Evolutionary conservation across 2,329 filamentous ascomycete genomes (phyloP).

Genomic region (Akanthomyces dipterigenus): DNA sequence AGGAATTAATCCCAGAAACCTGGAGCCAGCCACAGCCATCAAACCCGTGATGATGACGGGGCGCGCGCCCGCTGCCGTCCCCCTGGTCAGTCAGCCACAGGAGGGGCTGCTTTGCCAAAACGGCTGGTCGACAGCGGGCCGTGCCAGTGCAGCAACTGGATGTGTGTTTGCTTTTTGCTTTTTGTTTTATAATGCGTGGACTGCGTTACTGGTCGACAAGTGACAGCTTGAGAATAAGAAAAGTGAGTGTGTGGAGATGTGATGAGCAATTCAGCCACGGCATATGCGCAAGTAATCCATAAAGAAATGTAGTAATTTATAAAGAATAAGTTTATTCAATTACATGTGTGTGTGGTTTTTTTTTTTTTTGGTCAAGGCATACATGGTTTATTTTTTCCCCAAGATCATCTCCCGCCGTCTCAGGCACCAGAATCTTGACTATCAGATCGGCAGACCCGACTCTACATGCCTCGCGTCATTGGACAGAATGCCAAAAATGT

Average conservation of each 20-base stretch:
- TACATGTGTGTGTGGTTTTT: not conserved
- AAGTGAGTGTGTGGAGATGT: not conserved
- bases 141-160: not conserved
- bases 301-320: not conserved
- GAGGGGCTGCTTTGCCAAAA: not conserved
- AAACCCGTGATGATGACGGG: not conserved
- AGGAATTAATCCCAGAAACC: not conserved
- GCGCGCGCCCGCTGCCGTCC: not conserved
- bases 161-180: not conserved
- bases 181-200: not conserved
- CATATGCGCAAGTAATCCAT: not conserved
- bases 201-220: too few relatives aligned
- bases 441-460: not conserved
- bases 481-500: not conserved
- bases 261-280: not conserved
- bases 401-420: not conserved
- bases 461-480: not conserved
- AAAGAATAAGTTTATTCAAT: not conserved
- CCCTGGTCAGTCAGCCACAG: not conserved
- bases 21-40: not conserved
- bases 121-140: slow-evolving; percentile 2
- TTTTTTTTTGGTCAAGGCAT: not conserved
- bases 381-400: not conserved
- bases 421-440: not conserved
- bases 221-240: slow-evolving; percentile 1